Conservation (phyloP, 2,329 filamentous ascomycete species). For the Leptographium galeiforme region DNA sequence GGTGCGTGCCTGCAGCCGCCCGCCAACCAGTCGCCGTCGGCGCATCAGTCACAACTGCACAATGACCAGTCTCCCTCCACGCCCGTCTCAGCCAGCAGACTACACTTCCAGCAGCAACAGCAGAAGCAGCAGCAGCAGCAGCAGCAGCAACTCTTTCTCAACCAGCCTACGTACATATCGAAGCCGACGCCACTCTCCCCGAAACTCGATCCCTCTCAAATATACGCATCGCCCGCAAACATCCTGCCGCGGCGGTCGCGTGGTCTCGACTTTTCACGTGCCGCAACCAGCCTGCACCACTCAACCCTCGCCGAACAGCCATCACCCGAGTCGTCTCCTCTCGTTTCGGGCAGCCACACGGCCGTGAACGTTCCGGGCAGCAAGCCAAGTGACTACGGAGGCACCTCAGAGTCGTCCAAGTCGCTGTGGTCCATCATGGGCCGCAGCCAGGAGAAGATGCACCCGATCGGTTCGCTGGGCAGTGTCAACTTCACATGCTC, state of each 20-base stretch:
- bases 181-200: slow-evolving; percentile 65
- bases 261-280: slow-evolving; percentile 84
- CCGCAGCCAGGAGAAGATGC: slow-evolving; percentile 49
- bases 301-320: slow-evolving; percentile 82
- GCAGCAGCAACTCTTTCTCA: slow-evolving; percentile 6
- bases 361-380: slow-evolving; percentile 49
- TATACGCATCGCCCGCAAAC: slow-evolving; percentile 76
- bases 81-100: slow-evolving; percentile 1
- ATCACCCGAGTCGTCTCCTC: slow-evolving; percentile 82
- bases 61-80: slow-evolving; percentile 3
- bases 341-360: slow-evolving; percentile 36
- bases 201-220: slow-evolving; percentile 71
- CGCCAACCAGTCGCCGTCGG: background rate
- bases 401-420: slow-evolving; percentile 51
- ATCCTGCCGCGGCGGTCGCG: slow-evolving; percentile 80
- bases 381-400: slow-evolving; percentile 29
- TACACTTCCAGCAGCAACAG: slow-evolving; percentile 12
- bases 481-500: slow-evolving; percentile 57
- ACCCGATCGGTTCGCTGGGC: slow-evolving; percentile 68
- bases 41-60: background rate
- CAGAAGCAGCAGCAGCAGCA: background rate
- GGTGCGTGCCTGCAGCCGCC: slow-evolving; percentile 57
- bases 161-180: slow-evolving; percentile 23
- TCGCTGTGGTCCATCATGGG: slow-evolving; percentile 60
- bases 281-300: slow-evolving; percentile 88